Conservation (phyloP, 2,329 filamentous ascomycete genomes). For the Ilyonectria sp. region DNA sequence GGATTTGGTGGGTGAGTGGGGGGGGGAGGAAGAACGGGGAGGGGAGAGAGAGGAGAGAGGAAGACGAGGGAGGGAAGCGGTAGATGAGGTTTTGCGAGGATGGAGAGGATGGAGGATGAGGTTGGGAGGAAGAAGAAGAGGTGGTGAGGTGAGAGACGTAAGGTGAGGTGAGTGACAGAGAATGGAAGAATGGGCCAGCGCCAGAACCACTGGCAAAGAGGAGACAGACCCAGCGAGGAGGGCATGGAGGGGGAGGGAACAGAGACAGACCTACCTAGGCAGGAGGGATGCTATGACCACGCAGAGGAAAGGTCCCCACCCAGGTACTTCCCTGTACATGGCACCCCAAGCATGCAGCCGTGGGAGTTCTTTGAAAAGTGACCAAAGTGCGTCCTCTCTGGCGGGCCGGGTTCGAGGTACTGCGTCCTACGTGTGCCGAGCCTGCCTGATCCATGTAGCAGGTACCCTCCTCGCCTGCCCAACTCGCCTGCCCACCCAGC, state of each 20-base stretch:
- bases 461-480: background rate
- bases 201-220: slow-evolving; percentile 29
- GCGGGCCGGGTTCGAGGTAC: slow-evolving; percentile 28
- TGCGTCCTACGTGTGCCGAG: background rate
- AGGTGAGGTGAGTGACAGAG: slow-evolving; percentile 35
- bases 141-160: slow-evolving; percentile 48
- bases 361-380: background rate
- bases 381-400: background rate
- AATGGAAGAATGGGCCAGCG: slow-evolving; percentile 35
- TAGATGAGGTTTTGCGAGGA: slow-evolving; percentile 42
- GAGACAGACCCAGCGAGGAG: slow-evolving; percentile 25
- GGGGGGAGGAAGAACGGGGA: slow-evolving; percentile 41
- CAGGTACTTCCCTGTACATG: slow-evolving; percentile 23
- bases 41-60: slow-evolving; percentile 43
- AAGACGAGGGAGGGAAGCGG: slow-evolving; percentile 47
- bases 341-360: slow-evolving; percentile 6
- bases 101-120: slow-evolving; percentile 45
- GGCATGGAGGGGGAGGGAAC: slow-evolving; percentile 36
- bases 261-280: slow-evolving; percentile 22
- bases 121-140: slow-evolving; percentile 44
- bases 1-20: slow-evolving; percentile 27
- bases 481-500: background rate
- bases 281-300: slow-evolving; percentile 34
- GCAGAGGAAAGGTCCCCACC: slow-evolving; percentile 7
- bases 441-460: slow-evolving; percentile 4